Evolutionary conservation across 169 alveolate species (phyloP).

Genomic region (Cryptosporidium andersoni): DNA sequence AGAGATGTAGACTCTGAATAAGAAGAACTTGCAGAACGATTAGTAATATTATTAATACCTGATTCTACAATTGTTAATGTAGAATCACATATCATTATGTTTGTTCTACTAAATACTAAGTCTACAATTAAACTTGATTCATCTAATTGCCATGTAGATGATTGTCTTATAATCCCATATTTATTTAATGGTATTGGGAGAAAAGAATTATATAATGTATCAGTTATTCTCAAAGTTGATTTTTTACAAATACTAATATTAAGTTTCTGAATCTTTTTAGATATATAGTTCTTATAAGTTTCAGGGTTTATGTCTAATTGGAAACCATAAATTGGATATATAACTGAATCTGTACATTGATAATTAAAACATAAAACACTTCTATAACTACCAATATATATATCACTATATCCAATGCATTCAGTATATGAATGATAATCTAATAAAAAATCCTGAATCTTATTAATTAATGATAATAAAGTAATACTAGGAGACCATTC

Average conservation of each 20-base stretch:
- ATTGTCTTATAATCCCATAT: slow-evolving; percentile 26
- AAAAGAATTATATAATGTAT: slow-evolving; percentile 8
- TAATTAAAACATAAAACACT: slow-evolving; percentile 42
- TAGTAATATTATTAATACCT: not conserved
- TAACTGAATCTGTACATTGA: slow-evolving; percentile 44
- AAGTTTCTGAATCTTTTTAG: not conserved
- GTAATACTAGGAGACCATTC: slow-evolving; percentile 68
- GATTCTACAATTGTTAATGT: slow-evolving; percentile 21
- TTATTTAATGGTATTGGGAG: slow-evolving; percentile 62
- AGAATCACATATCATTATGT: slow-evolving; percentile 38
- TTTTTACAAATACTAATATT: not conserved
- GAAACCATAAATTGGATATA: slow-evolving; percentile 27
- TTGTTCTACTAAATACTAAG: slow-evolving; percentile 53
- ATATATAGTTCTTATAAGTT: not conserved
- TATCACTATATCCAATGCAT: slow-evolving; percentile 25
- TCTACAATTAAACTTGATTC: slow-evolving; percentile 26
- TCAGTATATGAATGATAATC: slow-evolving; percentile 7
- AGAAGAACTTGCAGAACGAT: slow-evolving; percentile 15
- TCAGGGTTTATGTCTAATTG: slow-evolving; percentile 15
- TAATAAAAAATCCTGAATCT: not conserved
- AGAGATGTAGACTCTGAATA: slow-evolving; percentile 33
- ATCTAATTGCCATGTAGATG: slow-evolving; percentile 40
- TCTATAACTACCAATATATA: slow-evolving; percentile 56
- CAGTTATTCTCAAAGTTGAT: slow-evolving; percentile 21
- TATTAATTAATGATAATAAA: slow-evolving; percentile 1